phyloP scores from a whole-genome alignment of 495 filamentous ascomycete genomes.

The Penicillium fimorum region DNA sequence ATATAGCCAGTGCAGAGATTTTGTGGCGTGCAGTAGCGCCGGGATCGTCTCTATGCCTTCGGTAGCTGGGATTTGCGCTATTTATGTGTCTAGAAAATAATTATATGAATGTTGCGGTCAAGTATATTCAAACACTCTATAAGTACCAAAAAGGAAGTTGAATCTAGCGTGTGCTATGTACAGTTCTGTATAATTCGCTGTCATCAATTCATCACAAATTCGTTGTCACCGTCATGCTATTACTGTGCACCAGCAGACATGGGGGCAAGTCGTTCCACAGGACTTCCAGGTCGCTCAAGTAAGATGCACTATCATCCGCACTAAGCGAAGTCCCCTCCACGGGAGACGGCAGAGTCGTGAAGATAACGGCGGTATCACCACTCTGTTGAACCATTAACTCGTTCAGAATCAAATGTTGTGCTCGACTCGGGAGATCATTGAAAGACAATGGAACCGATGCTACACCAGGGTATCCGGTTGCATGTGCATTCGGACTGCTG shows the following conservation, averaged over 20 bases:
- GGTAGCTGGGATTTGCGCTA: not conserved
- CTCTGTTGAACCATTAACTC: conserved; percentile 74
- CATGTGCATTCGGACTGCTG: conserved; percentile 20
- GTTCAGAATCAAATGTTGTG: conserved; percentile 82
- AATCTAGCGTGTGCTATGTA: conserved; percentile 13
- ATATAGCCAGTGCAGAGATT: conserved; percentile 3
- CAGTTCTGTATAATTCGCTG: conserved; percentile 11
- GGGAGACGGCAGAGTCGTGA: conserved; percentile 78
- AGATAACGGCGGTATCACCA: conserved; percentile 72
- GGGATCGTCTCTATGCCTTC: conserved; percentile 9
- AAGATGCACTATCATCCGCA: conserved; percentile 65
- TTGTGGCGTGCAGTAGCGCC: conserved; percentile 17
- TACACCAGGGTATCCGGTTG: conserved; percentile 51
- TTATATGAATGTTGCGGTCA: not conserved
- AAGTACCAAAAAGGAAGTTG: not conserved
- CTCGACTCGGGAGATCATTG: conserved; percentile 79
- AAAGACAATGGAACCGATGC: conserved; percentile 69
- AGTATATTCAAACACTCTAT: not conserved
- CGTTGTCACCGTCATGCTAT: conserved; percentile 89
- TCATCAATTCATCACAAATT: conserved; percentile 54
- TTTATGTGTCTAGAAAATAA: not conserved
- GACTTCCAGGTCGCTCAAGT: conserved; percentile 75
- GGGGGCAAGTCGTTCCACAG: conserved; percentile 67
- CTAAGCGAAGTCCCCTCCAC: conserved; percentile 69
- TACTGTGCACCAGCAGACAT: conserved; percentile 76